Conservation (phyloP, 1,284 basidiomycete genomes). For the Ganoderma meredithae region DNA sequence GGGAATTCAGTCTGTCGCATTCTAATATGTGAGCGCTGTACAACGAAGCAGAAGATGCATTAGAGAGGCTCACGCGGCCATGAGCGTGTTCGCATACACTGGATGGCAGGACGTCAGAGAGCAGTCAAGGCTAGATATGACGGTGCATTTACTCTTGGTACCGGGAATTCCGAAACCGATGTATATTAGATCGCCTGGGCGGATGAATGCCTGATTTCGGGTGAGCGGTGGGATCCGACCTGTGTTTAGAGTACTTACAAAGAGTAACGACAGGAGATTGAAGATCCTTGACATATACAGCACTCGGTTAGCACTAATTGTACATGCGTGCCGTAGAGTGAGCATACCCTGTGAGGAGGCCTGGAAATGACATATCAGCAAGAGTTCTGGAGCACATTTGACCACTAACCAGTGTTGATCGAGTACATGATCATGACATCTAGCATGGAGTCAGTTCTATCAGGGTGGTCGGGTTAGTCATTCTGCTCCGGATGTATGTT, state of each 20-base stretch:
- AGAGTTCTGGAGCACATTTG: not conserved
- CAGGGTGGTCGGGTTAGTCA: not conserved
- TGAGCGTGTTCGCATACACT: conserved; percentile 16
- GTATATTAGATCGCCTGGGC: conserved; percentile 10
- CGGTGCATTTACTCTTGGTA: not conserved
- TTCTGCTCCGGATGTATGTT: not conserved
- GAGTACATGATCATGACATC: conserved; percentile 4
- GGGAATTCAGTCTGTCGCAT: conserved; percentile 9
- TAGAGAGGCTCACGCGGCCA: conserved; percentile 8
- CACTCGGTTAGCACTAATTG: not conserved
- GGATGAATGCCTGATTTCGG: conserved; percentile 5
- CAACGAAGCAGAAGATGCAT: no score
- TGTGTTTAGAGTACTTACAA: not conserved
- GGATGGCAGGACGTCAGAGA: not conserved
- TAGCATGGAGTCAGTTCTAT: conserved; percentile 7
- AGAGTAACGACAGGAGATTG: not conserved
- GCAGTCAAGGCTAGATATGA: not conserved
- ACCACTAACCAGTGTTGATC: conserved; percentile 8
- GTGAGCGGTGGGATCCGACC: not conserved
- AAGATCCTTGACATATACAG: not conserved
- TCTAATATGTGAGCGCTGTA: no score
- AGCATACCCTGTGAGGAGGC: conserved; percentile 1
- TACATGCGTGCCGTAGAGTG: not conserved
- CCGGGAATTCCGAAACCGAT: conserved; percentile 2
- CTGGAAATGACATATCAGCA: not conserved